phyloP scores from a whole-genome alignment of 2,329 filamentous ascomycete genomes.

The Cytospora leucostoma region DNA sequence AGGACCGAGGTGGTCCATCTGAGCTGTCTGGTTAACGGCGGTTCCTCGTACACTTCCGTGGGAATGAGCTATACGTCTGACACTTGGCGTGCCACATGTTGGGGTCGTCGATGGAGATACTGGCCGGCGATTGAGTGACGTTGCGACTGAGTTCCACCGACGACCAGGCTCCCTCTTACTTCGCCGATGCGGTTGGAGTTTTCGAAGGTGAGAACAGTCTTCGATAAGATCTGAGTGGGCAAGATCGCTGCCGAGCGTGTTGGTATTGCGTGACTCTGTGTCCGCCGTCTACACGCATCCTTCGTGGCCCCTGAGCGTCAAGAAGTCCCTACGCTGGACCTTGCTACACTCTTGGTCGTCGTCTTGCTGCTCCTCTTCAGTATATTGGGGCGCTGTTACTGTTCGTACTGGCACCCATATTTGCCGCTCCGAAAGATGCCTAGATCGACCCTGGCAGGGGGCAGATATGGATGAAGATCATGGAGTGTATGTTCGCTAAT shows the following conservation, averaged over 20 bases:
- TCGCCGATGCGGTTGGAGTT: constrained; percentile 53
- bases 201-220: constrained; percentile 57
- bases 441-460: constrained; percentile 58
- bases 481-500: constrained; percentile 63
- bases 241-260: constrained; percentile 55
- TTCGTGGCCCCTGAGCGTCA: constrained; percentile 41
- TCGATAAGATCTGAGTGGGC: constrained; percentile 57
- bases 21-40: constrained; percentile 52
- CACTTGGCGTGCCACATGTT: constrained; percentile 53
- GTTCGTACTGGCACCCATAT: background rate
- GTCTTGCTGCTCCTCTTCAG: constrained; percentile 37
- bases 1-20: constrained; percentile 26
- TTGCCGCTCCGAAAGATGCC: constrained; percentile 29
- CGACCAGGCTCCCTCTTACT: constrained; percentile 58
- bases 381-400: background rate
- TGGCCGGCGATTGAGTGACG: constrained; percentile 60
- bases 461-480: constrained; percentile 66
- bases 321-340: constrained; percentile 26
- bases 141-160: constrained; percentile 65
- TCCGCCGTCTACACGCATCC: constrained; percentile 58
- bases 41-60: constrained; percentile 50
- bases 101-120: constrained; percentile 59
- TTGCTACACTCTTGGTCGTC: constrained; percentile 30
- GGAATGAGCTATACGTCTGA: constrained; percentile 59
- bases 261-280: constrained; percentile 61